Evolutionary conservation across 768 basidiomycete species (phyloP).

Genomic region (Amanita exitialis): DNA sequence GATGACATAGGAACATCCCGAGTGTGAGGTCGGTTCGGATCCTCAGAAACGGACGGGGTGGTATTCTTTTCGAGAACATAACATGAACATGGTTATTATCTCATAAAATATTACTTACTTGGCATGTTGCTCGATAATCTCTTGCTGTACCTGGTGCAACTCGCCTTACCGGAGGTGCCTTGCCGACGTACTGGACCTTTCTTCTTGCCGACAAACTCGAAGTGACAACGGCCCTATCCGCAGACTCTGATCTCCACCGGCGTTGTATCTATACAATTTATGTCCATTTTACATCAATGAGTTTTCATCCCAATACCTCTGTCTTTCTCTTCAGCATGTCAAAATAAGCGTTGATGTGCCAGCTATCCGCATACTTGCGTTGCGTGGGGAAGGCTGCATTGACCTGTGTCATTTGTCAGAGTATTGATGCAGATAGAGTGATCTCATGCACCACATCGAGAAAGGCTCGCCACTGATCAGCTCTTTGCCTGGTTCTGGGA

Average conservation of each 20-base stretch:
- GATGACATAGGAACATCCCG: background rate
- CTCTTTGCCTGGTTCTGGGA: background rate
- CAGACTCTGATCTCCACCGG: background rate
- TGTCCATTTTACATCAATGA: background rate
- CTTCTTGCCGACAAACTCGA: background rate
- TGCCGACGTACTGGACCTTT: background rate
- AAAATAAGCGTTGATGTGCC: background rate
- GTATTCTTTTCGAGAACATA: background rate
- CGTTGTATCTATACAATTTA: background rate
- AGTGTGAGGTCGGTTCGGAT: background rate
- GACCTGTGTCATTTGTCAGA: background rate
- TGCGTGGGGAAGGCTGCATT: background rate
- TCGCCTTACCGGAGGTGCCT: background rate
- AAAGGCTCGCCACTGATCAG: background rate
- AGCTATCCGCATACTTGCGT: background rate
- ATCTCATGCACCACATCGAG: background rate
- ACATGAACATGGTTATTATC: background rate
- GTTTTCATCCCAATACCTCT: background rate
- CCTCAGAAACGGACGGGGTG: background rate
- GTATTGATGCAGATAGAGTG: background rate
- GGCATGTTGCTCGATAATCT: background rate
- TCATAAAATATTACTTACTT: background rate
- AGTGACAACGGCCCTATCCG: background rate
- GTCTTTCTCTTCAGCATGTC: background rate
- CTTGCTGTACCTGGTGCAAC: background rate